phyloP scores from a whole-genome alignment of 2,329 filamentous ascomycete species.

The Cordyceps fumosorosea region DNA sequence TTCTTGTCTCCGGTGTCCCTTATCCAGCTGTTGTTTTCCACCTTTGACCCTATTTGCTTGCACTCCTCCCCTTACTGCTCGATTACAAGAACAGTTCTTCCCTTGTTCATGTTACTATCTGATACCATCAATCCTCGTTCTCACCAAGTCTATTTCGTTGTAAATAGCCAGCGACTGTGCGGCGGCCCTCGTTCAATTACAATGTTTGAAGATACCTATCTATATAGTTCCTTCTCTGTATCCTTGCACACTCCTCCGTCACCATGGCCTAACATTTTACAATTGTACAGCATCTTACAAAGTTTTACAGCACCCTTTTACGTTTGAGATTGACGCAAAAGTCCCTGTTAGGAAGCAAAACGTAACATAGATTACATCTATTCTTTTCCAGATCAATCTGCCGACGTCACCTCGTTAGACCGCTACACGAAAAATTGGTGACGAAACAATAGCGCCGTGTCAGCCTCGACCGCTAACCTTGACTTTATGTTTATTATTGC shows the following conservation, averaged over 20 bases:
- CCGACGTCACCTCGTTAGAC: background rate
- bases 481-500: too few relatives aligned
- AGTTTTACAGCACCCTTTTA: background rate
- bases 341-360: background rate
- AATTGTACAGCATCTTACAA: background rate
- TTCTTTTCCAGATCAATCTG: background rate
- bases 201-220: background rate
- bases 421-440: background rate
- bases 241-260: background rate
- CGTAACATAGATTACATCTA: background rate
- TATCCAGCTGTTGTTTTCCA: background rate
- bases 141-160: background rate
- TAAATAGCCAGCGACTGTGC: background rate
- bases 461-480: too few relatives aligned
- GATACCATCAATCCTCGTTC: conserved; percentile 1
- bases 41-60: background rate
- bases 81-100: background rate
- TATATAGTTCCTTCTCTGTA: background rate
- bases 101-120: background rate
- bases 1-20: background rate
- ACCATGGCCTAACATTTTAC: background rate
- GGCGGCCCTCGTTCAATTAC: background rate
- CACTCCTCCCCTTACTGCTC: background rate
- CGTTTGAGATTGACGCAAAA: background rate
- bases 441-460: background rate